Evolutionary conservation across 805 yeast species (phyloP).

Genomic region (Candida ascalaphidarum): DNA sequence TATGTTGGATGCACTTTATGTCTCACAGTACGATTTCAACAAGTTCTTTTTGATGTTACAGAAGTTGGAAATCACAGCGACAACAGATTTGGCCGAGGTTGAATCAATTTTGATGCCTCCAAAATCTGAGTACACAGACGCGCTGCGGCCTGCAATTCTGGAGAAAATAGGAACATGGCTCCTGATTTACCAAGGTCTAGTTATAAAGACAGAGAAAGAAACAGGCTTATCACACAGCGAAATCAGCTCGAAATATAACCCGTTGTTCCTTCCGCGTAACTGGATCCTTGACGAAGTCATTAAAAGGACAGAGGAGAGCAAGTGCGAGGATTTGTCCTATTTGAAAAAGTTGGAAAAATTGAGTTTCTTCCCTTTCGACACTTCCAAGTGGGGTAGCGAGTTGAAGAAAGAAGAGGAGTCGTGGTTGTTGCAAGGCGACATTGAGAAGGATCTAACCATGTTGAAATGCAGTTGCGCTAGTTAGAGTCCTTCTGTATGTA

Average conservation of each 20-base stretch:
- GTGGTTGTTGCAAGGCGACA: constrained; percentile 46
- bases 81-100: constrained; percentile 22
- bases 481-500: too few relatives aligned
- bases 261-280: constrained; percentile 72
- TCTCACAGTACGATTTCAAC: constrained; percentile 69
- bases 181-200: constrained; percentile 33
- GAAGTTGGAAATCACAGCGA: too few relatives aligned
- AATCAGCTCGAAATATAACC: constrained; percentile 49
- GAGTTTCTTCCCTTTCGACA: constrained; percentile 70
- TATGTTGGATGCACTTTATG: constrained; percentile 50
- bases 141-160: too few relatives aligned
- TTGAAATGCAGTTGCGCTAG: constrained; percentile 68
- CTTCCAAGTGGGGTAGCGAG: constrained; percentile 57
- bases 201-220: constrained; percentile 26
- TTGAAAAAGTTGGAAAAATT: constrained; percentile 58
- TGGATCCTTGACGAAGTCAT: constrained; percentile 86
- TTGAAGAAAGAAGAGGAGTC: constrained; percentile 47
- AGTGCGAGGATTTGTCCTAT: constrained; percentile 37
- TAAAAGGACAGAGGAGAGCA: constrained; percentile 42
- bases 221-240: constrained; percentile 27
- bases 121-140: constrained; percentile 17
- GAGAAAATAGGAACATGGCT: too few relatives aligned
- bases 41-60: constrained; percentile 66
- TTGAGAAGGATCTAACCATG: constrained; percentile 49
- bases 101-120: constrained; percentile 11